Evolutionary conservation across 73 alveolate genomes (phyloP).

Genomic region (Paramecium sonneborni): DNA sequence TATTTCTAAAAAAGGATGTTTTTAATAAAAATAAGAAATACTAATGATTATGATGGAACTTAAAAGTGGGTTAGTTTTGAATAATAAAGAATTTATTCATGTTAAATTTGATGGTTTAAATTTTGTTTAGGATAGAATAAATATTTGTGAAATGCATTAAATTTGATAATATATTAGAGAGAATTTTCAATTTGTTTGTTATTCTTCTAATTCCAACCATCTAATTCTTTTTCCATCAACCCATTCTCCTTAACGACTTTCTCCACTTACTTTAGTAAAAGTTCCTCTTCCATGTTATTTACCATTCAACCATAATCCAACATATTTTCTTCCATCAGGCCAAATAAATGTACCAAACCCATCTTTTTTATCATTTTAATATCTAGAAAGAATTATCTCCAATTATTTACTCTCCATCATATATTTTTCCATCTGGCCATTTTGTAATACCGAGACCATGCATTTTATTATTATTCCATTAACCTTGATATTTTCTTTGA

Average conservation of each 20-base stretch:
- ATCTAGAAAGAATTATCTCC: conserved; percentile 82
- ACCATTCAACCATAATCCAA: conserved; percentile 71
- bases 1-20: not conserved
- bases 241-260: conserved; percentile 70
- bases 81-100: not conserved
- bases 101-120: not conserved
- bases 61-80: not conserved
- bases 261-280: conserved; percentile 64
- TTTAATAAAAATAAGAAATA: not conserved
- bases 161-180: not conserved
- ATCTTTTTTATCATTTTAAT: conserved; percentile 75
- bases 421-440: conserved; percentile 75
- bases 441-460: conserved; percentile 69
- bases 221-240: conserved; percentile 70
- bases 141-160: not conserved
- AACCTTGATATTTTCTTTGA: conserved; percentile 75
- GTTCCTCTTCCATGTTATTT: conserved; percentile 71
- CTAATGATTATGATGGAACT: not conserved
- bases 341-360: conserved; percentile 81
- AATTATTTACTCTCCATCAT: conserved; percentile 87
- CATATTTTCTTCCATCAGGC: conserved; percentile 74
- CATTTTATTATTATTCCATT: conserved; percentile 67
- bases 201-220: conserved; percentile 53
- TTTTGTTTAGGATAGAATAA: not conserved
- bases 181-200: not conserved